Evolutionary conservation across 2,329 filamentous ascomycete genomes (phyloP), one percentile per base, ranked within the genome.

Genomic region (Pyrenophora tritici-repentis): DNA sequence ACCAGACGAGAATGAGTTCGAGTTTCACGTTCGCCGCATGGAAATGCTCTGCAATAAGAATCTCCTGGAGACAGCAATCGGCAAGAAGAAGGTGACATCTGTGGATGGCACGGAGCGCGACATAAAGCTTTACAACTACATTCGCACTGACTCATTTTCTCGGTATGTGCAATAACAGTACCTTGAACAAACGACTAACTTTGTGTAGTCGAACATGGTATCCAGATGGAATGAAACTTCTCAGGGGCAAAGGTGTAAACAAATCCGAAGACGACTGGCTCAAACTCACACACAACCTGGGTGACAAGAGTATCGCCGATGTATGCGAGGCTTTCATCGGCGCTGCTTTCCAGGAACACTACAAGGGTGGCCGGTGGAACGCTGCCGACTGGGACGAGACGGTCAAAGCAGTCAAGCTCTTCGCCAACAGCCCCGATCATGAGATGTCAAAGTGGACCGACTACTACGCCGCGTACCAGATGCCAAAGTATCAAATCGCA

Each of bases 251-350:
- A 65, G 77, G 79, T 4, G 75, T 78, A 37, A 83, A 79, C 53
- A 78, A 76, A 45, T 79, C 76, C 50, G 78, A 73, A 16, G 62
- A 71, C 10, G 72, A 78, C 9, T 77, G 75, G 20, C 72, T 77
- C 5, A 81, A 75, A 8, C 92, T 97, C 66, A 77, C 76, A 0
- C 63, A 66, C 45, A 61, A 62, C 14, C 81, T 99, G 2, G 87
- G 86, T 0, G 89, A 96, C 73, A 99, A 99, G 77, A 88, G 89
- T 1, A 87, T 96, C 64, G 93, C 94, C 3, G 94, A 97, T 72
- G 91, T 97, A 0, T 96, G 90, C 54, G 94, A 97, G 70, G 93
- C 94, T 0, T 76, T 97, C 49, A 97, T 99, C 40, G 94, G 93
- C 5, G 94, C 93, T 2, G 88, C 92, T 0, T 78, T 85, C 42